Percentiles rank a stretch among this genome's conserved stretches.
These are phyloP conservation scores for Cyberlindnera suaveolens DNA, from an alignment of 805 yeast species.

Conservation along the genomic window DNA sequence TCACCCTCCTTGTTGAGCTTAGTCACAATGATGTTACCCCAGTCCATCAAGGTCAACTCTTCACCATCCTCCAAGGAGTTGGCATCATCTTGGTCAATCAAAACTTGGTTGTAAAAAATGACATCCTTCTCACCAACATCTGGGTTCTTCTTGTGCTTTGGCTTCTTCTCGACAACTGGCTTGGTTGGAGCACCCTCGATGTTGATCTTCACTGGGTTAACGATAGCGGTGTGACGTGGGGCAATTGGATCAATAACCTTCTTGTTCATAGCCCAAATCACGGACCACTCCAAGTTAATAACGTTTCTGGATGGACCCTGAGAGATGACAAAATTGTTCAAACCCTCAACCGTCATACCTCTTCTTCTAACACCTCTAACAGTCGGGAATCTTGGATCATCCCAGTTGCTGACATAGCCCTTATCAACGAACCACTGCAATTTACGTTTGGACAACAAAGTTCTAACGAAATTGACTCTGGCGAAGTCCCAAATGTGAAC, in stretches of 20 bases:
- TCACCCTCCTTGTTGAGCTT: slow-evolving; percentile 59
- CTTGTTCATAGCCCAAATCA: slow-evolving; percentile 97
- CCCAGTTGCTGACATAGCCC: slow-evolving; percentile 86
- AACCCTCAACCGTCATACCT: slow-evolving; percentile 99
- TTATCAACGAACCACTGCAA: slow-evolving; percentile 99
- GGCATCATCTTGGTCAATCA: slow-evolving; percentile 85
- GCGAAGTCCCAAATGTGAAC: slow-evolving; percentile 98
- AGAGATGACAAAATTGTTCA: slow-evolving; percentile 84
- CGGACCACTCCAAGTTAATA: slow-evolving; percentile 94
- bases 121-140: slow-evolving; percentile 83
- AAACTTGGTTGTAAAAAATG: slow-evolving; percentile 51
- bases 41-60: slow-evolving; percentile 97
- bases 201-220: slow-evolving; percentile 63
- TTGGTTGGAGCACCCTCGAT: slow-evolving; percentile 64
- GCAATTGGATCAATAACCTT: slow-evolving; percentile 96
- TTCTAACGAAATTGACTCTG: slow-evolving; percentile 93
- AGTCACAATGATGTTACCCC: slow-evolving; percentile 90
- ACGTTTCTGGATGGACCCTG: slow-evolving; percentile 99
- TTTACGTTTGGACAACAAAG: slow-evolving; percentile 93
- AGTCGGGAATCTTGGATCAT: slow-evolving; percentile 99
- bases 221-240: slow-evolving; percentile 88
- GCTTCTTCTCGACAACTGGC: slow-evolving; percentile 63
- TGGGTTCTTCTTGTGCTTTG: slow-evolving; percentile 93
- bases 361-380: slow-evolving; percentile 99
- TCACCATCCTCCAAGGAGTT: slow-evolving; percentile 72